phyloP scores from a whole-genome alignment of 768 basidiomycete species.

The Russula virescens region DNA sequence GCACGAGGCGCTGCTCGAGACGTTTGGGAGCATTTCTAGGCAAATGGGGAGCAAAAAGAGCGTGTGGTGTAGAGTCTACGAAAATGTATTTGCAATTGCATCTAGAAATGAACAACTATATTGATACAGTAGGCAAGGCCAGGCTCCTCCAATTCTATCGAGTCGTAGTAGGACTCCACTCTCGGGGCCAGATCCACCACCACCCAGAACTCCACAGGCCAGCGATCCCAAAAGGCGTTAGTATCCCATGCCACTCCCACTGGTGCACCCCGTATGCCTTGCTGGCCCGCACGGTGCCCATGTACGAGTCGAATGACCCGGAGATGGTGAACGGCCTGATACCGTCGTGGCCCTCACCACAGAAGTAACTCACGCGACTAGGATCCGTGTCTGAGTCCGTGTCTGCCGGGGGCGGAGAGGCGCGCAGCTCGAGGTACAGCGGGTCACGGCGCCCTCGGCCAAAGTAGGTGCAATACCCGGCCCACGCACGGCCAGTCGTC shows the following conservation, averaged over 20 bases:
- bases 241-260: background rate
- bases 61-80: background rate
- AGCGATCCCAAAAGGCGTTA: slow-evolving; percentile 16
- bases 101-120: too few species aligned
- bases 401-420: too few species aligned
- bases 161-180: slow-evolving; percentile 1
- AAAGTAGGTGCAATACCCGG: background rate
- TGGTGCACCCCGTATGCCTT: background rate
- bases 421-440: slow-evolving; percentile 6
- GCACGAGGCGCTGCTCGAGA: slow-evolving; percentile 74
- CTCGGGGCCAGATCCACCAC: slow-evolving; percentile 11
- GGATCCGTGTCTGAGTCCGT: background rate
- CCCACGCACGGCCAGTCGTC: background rate
- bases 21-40: slow-evolving; percentile 73
- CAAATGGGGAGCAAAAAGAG: slow-evolving; percentile 24
- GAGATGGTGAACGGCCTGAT: background rate
- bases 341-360: background rate
- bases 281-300: background rate
- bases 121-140: too few species aligned
- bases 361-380: background rate
- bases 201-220: background rate
- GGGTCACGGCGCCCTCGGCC: background rate
- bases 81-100: too few species aligned
- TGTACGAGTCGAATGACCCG: background rate
- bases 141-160: too few species aligned